Percentiles rank a stretch among this genome's conserved stretches.
phyloP scores from a whole-genome alignment of 139 green algal genomes.

The Micractinium conductrix region DNA sequence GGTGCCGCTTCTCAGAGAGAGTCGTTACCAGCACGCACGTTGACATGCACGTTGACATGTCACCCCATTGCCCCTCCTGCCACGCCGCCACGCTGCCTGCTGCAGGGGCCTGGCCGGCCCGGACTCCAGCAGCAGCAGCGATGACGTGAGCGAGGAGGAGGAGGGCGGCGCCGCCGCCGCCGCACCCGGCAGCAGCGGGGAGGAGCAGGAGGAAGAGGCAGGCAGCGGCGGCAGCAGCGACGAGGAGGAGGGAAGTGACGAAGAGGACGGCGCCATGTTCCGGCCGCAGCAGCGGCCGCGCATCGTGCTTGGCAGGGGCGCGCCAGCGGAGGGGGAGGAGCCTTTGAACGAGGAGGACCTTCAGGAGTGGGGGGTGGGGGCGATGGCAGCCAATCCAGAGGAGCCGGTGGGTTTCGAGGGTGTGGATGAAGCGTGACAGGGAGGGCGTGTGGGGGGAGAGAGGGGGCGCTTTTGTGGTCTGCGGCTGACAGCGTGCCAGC shows the following conservation, averaged over 20 bases:
- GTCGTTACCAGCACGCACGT: neutral
- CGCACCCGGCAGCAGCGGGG: constrained; percentile 29
- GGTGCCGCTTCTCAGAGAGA: no score
- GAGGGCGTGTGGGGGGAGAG: no score
- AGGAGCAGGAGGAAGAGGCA: constrained; percentile 35
- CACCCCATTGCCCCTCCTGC: neutral
- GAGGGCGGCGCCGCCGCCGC: neutral
- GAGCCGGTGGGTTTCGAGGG: no score
- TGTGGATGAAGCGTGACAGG: no score
- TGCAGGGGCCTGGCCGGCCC: constrained; percentile 49
- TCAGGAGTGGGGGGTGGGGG: constrained; percentile 77
- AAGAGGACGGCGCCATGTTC: constrained; percentile 47
- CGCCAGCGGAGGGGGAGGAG: constrained; percentile 33
- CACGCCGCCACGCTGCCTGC: no score
- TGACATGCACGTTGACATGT: neutral
- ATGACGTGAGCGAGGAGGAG: constrained; percentile 36
- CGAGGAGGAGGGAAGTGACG: constrained; percentile 32
- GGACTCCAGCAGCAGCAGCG: constrained; percentile 39
- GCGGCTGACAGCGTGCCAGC: no score
- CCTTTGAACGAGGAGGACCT: constrained; percentile 30
- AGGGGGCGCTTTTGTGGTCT: no score
- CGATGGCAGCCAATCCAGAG: constrained; percentile 74
- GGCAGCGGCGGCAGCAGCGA: constrained; percentile 22
- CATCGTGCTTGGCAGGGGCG: neutral
- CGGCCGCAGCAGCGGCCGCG: neutral